A percentile compares a stretch with the other conserved stretches of the same genome.
Evolutionary conservation across 2,329 filamentous ascomycete species (phyloP).

Genomic region (Curvularia lunata): DNA sequence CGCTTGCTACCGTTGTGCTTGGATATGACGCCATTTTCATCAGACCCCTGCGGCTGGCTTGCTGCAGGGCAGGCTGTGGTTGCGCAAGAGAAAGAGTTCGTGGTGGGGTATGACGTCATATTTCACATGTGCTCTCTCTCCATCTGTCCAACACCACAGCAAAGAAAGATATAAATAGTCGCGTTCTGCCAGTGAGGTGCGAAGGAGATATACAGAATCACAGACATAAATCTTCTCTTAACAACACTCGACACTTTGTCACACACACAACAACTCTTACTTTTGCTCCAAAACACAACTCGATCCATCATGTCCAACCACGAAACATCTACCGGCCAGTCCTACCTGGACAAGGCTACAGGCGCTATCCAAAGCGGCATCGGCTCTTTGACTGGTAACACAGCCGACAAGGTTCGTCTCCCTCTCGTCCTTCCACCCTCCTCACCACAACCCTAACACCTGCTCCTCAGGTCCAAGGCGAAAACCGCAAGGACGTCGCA

Average conservation of each 20-base stretch:
- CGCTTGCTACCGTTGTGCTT: neutral
- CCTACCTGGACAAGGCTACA: conserved; percentile 67
- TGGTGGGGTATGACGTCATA: conserved; percentile 23
- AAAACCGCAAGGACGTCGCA: conserved; percentile 69
- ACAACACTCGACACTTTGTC: neutral
- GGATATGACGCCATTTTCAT: conserved; percentile 13
- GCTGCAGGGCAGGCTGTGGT: conserved; percentile 7
- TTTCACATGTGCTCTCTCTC: conserved; percentile 12
- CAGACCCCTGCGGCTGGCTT: conserved; percentile 8
- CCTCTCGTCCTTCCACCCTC: neutral
- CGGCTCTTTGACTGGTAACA: conserved; percentile 75
- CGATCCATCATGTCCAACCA: conserved; percentile 53
- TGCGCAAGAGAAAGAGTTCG: conserved; percentile 3
- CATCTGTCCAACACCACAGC: neutral
- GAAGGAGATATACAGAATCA: neutral
- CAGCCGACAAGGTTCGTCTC: conserved; percentile 64
- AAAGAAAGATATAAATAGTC: conserved; percentile 13
- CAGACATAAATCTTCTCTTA: neutral
- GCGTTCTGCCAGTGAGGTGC: neutral
- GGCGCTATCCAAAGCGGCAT: conserved; percentile 75
- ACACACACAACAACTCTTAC: neutral
- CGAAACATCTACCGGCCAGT: conserved; percentile 77
- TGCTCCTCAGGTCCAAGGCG: conserved; percentile 60
- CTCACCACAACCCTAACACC: conserved; percentile 27
- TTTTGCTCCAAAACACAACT: neutral